Conservation (phyloP, 2,329 filamentous ascomycete species). For the Ophiostoma pallidulum region DNA sequence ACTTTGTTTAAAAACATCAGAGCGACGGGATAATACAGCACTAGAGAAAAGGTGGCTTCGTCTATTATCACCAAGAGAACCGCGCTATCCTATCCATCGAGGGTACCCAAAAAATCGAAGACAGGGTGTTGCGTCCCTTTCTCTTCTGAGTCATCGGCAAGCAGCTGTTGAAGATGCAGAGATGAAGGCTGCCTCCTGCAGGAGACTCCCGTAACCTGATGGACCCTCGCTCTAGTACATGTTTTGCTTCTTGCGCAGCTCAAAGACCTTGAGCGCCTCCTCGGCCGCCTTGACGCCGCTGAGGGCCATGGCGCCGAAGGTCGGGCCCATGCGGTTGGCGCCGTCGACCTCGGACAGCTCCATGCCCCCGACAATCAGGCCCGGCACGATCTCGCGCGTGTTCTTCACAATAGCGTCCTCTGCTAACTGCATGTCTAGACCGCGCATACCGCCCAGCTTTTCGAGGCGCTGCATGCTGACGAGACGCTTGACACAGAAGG, state of each 20-base stretch:
- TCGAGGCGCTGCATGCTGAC: slow-evolving; percentile 79
- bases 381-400: slow-evolving; percentile 78
- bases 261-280: slow-evolving; percentile 70
- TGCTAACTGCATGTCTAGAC: slow-evolving; percentile 82
- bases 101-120: too few relatives aligned
- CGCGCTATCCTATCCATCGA: too few relatives aligned
- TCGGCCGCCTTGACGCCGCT: slow-evolving; percentile 86
- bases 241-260: slow-evolving; percentile 50
- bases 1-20: too few relatives aligned
- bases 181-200: too few relatives aligned
- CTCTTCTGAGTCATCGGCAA: too few relatives aligned
- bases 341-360: slow-evolving; percentile 85
- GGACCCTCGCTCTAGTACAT: slow-evolving; percentile 2
- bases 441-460: slow-evolving; percentile 83
- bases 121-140: too few relatives aligned
- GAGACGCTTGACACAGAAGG: slow-evolving; percentile 83
- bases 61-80: too few relatives aligned
- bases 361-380: slow-evolving; percentile 91
- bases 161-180: too few relatives aligned
- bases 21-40: too few relatives aligned
- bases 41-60: too few relatives aligned
- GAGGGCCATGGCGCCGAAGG: slow-evolving; percentile 82
- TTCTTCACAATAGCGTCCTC: slow-evolving; percentile 92
- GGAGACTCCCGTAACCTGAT: too few relatives aligned
- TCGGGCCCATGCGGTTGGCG: slow-evolving; percentile 84